Conservation (phyloP, 2,329 filamentous ascomycete genomes). For the Fusarium sp. region DNA sequence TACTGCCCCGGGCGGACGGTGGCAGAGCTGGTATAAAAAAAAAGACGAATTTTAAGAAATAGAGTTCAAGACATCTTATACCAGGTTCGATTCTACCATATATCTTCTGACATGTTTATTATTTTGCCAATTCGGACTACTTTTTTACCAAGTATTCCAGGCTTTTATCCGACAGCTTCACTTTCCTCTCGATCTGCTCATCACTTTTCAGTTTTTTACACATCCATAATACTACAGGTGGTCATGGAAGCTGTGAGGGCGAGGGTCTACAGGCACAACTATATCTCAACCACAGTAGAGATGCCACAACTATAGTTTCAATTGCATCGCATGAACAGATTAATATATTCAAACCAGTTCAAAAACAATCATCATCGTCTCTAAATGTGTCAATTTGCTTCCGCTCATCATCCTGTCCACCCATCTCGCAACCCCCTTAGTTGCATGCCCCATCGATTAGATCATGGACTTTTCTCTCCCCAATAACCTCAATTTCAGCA, state of each 20-base stretch:
- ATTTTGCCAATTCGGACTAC: background rate
- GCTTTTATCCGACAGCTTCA: background rate
- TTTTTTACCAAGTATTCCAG: background rate
- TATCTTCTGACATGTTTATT: background rate
- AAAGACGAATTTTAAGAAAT: background rate
- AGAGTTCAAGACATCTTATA: background rate
- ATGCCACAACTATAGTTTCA: background rate
- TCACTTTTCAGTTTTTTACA: background rate
- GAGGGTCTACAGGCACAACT: background rate
- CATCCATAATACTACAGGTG: background rate
- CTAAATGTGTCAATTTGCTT: background rate
- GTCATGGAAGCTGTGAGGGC: background rate
- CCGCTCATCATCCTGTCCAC: background rate
- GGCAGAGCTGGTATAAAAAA: background rate
- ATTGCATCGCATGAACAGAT: background rate
- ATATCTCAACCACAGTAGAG: background rate
- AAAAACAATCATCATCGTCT: background rate
- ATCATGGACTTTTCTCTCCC: conserved; percentile 41
- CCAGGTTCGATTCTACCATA: background rate
- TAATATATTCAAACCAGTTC: background rate
- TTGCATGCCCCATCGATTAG: conserved; percentile 44
- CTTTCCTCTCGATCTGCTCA: background rate
- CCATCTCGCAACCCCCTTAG: conserved; percentile 39
- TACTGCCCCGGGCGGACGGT: background rate
- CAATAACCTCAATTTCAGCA: conserved; percentile 10